These are phyloP conservation scores for Emericellopsis cladophorae DNA, from an alignment of 2,329 filamentous ascomycete genomes.

Conservation along the genomic window DNA sequence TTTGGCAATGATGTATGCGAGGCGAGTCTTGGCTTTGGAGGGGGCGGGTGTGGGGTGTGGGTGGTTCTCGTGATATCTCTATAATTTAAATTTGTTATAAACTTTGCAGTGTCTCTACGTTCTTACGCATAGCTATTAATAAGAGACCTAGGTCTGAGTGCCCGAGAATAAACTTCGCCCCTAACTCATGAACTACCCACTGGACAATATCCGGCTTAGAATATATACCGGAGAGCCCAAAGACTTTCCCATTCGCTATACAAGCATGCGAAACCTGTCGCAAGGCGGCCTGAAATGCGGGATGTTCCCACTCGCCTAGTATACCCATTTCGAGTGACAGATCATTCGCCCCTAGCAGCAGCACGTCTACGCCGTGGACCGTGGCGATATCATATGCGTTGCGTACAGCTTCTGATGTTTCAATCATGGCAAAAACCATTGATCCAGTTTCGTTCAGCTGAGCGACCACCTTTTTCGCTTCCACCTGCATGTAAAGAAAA, in stretches of 20 bases:
- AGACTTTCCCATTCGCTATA: constrained; percentile 8
- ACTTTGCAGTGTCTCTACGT: no score
- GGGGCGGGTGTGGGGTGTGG: no score
- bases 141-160: no score
- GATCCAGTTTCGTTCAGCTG: constrained; percentile 11
- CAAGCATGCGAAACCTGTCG: constrained; percentile 6
- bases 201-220: constrained; percentile 5
- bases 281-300: constrained; percentile 6
- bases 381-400: constrained; percentile 16
- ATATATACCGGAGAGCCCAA: constrained; percentile 12
- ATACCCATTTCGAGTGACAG: constrained; percentile 12
- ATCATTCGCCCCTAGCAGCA: constrained; percentile 17
- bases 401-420: constrained; percentile 10
- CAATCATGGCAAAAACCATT: constrained; percentile 14
- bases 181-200: constrained; percentile 1
- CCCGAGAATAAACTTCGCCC: background rate
- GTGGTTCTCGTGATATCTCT: no score
- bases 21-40: no score
- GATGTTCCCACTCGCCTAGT: constrained; percentile 9
- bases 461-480: constrained; percentile 5
- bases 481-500: constrained; percentile 6
- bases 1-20: no score
- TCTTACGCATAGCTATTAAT: no score
- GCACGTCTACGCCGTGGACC: constrained; percentile 14
- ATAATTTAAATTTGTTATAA: no score